Evolutionary conservation across 768 basidiomycete species (phyloP).

Genomic region (Tulasnella sp.): DNA sequence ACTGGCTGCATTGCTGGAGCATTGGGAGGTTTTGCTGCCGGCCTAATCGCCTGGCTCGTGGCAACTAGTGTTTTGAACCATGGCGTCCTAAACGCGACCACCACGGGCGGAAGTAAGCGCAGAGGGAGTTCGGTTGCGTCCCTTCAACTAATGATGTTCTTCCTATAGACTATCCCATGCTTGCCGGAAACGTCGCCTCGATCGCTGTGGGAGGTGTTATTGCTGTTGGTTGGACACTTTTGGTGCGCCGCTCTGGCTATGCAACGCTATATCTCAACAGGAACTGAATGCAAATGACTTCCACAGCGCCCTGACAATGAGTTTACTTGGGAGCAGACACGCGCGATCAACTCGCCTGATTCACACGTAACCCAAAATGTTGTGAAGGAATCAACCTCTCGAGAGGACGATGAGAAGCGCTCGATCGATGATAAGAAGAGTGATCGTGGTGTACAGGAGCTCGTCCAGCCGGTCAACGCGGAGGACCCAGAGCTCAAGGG

Average conservation of each 20-base stretch:
- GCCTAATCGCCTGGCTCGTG: conserved; percentile 76
- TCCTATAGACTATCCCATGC: conserved; percentile 49
- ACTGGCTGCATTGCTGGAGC: conserved; percentile 72
- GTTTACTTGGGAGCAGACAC: conserved; percentile 71
- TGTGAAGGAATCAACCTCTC: not conserved
- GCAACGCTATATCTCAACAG: not conserved
- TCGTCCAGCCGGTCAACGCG: not conserved
- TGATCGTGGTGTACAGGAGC: conserved; percentile 21
- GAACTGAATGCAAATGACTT: not conserved
- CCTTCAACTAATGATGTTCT: not conserved
- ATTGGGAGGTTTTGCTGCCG: conserved; percentile 54
- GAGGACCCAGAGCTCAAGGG: conserved; percentile 17
- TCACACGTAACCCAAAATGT: conserved; percentile 6
- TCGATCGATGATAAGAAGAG: conserved; percentile 26
- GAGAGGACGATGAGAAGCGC: conserved; percentile 25
- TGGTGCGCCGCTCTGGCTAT: conserved; percentile 35
- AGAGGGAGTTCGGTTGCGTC: no score
- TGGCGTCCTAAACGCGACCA: conserved; percentile 55
- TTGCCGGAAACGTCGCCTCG: conserved; percentile 81
- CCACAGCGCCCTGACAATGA: conserved; percentile 57
- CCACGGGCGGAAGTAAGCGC: conserved; percentile 16
- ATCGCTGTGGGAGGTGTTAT: conserved; percentile 75
- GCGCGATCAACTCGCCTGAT: conserved; percentile 55
- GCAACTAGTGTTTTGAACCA: conserved; percentile 62
- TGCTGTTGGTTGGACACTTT: conserved; percentile 48